Conservation (phyloP, 495 filamentous ascomycete genomes). For the Aspergillus olivimuriae region DNA sequence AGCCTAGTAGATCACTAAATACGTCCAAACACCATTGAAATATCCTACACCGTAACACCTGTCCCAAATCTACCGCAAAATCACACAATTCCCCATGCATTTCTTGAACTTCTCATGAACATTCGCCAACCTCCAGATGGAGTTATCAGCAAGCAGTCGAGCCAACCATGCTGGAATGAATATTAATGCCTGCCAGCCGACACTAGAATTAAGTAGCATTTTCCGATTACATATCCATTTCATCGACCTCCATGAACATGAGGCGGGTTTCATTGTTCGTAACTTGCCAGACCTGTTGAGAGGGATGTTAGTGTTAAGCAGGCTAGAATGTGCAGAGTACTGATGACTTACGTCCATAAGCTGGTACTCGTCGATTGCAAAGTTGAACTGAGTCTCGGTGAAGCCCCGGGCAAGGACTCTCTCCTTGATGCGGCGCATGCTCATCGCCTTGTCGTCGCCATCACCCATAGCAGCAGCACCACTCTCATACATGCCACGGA, state of each 20-base stretch:
- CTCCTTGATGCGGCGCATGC: conserved; percentile 79
- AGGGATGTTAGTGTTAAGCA: conserved; percentile 14
- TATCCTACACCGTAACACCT: background rate
- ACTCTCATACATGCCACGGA: conserved; percentile 75
- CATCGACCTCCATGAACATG: conserved; percentile 66
- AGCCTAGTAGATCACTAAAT: background rate
- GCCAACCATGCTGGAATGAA: conserved; percentile 6
- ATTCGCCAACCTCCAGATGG: no score
- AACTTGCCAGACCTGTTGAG: conserved; percentile 84
- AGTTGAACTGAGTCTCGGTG: conserved; percentile 83
- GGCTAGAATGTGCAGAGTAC: conserved; percentile 2
- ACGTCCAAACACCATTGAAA: background rate
- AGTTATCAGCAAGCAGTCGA: no score
- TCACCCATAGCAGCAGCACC: conserved; percentile 71
- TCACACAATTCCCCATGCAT: background rate
- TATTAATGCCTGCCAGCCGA: background rate
- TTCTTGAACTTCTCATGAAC: background rate
- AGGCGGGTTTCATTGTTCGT: conserved; percentile 77
- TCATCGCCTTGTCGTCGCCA: conserved; percentile 68
- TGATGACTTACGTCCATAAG: conserved; percentile 68
- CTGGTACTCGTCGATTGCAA: conserved; percentile 84
- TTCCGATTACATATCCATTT: conserved; percentile 44
- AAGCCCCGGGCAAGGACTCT: conserved; percentile 93
- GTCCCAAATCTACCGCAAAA: background rate
- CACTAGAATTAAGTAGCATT: conserved; percentile 5